Evolutionary conservation across 495 filamentous ascomycete species (phyloP).

Genomic region (Bryoglossum gracile): DNA sequence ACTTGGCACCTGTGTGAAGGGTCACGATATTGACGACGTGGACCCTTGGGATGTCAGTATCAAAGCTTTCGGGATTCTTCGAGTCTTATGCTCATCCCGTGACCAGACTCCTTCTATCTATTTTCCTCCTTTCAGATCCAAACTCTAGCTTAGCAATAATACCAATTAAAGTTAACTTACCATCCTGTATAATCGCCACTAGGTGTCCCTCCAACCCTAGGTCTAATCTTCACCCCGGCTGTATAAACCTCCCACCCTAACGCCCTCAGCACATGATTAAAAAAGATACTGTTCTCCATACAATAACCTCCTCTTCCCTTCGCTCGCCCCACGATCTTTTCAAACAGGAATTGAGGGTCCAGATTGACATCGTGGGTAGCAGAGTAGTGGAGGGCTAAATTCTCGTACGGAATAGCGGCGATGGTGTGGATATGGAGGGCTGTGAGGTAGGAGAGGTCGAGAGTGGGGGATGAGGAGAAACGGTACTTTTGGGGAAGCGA

Average conservation of each 20-base stretch:
- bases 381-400: conserved; percentile 47
- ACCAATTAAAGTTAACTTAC: conserved; percentile 20
- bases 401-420: conserved; percentile 63
- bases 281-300: conserved; percentile 67
- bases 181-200: conserved; percentile 46
- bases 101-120: too few relatives aligned
- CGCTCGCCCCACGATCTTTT: conserved; percentile 51
- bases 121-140: neutral
- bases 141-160: neutral
- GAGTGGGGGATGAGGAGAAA: neutral
- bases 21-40: conserved; percentile 68
- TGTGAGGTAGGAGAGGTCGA: conserved; percentile 29
- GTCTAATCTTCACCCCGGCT: conserved; percentile 28
- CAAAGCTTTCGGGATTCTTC: too few relatives aligned
- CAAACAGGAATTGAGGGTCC: conserved; percentile 49
- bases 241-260: conserved; percentile 53
- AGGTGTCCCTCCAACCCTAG: conserved; percentile 13
- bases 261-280: conserved; percentile 52
- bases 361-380: conserved; percentile 43
- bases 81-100: too few relatives aligned
- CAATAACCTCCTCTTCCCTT: conserved; percentile 64
- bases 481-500: conserved; percentile 11
- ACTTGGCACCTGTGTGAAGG: conserved; percentile 40
- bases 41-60: too few relatives aligned
- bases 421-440: conserved; percentile 45